Percentiles rank a stretch among this genome's conserved stretches.
These are phyloP conservation scores for Xylaria sp. DNA, from an alignment of 2,329 filamentous ascomycete genomes.

Conservation along the genomic window DNA sequence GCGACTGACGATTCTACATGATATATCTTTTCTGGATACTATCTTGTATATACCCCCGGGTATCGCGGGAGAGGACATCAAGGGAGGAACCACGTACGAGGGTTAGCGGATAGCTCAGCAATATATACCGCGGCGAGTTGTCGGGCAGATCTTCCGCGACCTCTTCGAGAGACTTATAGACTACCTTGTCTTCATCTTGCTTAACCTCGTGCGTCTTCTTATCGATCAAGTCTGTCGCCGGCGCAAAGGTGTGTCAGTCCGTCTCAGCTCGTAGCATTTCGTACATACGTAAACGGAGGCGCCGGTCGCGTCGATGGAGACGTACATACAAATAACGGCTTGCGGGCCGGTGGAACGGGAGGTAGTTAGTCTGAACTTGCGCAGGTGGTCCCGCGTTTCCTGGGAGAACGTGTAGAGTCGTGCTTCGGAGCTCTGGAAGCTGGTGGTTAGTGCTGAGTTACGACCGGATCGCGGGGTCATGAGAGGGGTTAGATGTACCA, in stretches of 20 bases:
- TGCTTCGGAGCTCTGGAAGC: conserved; percentile 75
- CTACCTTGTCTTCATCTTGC: conserved; percentile 77
- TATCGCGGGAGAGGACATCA: not conserved
- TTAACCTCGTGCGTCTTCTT: conserved; percentile 90
- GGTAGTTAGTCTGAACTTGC: conserved; percentile 93
- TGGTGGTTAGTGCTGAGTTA: conserved; percentile 27
- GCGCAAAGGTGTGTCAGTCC: conserved; percentile 5
- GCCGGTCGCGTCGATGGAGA: conserved; percentile 42
- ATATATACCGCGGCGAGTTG: conserved; percentile 87
- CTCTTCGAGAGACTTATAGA: conserved; percentile 84
- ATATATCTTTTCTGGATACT: not conserved
- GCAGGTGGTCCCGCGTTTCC: conserved; percentile 88
- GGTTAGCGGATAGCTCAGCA: conserved; percentile 91
- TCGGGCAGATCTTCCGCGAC: conserved; percentile 91
- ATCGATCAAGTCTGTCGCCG: conserved; percentile 82
- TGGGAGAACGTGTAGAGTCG: conserved; percentile 92
- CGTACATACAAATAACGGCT: conserved; percentile 89
- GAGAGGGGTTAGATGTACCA: conserved; percentile 31
- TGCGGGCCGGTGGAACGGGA: conserved; percentile 86
- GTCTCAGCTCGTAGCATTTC: not conserved
- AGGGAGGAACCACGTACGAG: conserved; percentile 66
- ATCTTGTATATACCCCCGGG: not conserved
- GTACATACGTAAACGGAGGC: conserved; percentile 1
- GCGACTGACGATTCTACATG: not conserved
- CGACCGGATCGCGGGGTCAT: conserved; percentile 29